Evolutionary conservation across 495 filamentous ascomycete genomes (phyloP).

Genomic region (Geoglossum glabrum): DNA sequence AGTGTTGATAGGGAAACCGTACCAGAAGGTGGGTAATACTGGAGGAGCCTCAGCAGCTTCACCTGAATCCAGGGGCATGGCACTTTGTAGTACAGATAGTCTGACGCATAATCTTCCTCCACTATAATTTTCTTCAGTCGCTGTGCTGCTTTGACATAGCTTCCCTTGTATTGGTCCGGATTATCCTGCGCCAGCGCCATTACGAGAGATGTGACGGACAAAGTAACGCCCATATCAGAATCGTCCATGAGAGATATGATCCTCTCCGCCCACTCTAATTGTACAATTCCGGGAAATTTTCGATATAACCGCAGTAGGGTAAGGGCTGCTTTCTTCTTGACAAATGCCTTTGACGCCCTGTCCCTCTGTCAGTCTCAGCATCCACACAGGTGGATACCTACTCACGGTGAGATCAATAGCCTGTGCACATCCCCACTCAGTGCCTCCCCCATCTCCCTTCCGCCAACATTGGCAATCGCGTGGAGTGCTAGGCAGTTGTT

Average conservation of each 20-base stretch:
- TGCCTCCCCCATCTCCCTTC: conserved; percentile 92
- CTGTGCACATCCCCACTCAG: conserved; percentile 84
- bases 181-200: conserved; percentile 92
- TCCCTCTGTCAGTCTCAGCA: neutral
- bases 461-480: conserved; percentile 94
- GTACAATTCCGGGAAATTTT: conserved; percentile 80
- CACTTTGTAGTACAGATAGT: conserved; percentile 97
- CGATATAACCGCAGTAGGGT: conserved; percentile 91
- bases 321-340: conserved; percentile 97
- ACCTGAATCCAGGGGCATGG: conserved; percentile 98
- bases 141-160: conserved; percentile 81
- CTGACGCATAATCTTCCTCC: conserved; percentile 65
- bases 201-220: conserved; percentile 89
- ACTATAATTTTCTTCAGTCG: conserved; percentile 74
- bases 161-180: conserved; percentile 78
- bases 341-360: conserved; percentile 90
- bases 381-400: conserved; percentile 7
- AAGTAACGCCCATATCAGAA: conserved; percentile 75
- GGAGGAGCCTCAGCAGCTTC: conserved; percentile 73
- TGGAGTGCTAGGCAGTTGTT: conserved; percentile 97
- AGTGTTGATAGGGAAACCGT: conserved; percentile 15
- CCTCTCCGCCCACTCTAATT: conserved; percentile 89
- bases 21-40: conserved; percentile 95
- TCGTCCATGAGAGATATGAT: conserved; percentile 99
- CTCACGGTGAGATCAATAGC: conserved; percentile 86